Conservation (phyloP, 768 basidiomycete species). For the Infundibulicybe gibba region DNA sequence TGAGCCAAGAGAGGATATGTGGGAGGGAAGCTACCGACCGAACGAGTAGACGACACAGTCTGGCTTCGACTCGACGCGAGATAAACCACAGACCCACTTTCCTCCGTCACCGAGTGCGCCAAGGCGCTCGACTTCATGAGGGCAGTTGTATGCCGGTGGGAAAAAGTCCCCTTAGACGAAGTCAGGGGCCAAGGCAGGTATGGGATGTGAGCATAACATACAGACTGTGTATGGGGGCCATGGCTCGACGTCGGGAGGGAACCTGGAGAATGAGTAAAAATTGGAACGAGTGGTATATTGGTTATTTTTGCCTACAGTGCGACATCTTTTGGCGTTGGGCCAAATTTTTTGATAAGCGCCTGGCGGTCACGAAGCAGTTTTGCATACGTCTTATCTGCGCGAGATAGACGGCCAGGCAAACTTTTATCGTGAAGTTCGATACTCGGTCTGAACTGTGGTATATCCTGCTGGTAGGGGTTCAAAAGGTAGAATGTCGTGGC, state of each 20-base stretch:
- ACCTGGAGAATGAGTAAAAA: conserved; percentile 32
- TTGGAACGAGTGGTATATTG: neutral
- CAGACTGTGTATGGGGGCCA: conserved; percentile 60
- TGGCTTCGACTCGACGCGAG: conserved; percentile 46
- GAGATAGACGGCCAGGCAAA: conserved; percentile 35
- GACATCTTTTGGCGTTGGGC: conserved; percentile 45
- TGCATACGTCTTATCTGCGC: conserved; percentile 43
- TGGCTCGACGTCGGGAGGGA: conserved; percentile 46
- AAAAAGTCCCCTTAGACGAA: conserved; percentile 48
- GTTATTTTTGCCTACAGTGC: neutral
- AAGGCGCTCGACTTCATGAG: conserved; percentile 43
- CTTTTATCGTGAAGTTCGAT: conserved; percentile 22
- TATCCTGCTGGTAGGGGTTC: conserved; percentile 25
- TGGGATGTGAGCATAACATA: too few relatives aligned
- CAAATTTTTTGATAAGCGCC: conserved; percentile 50
- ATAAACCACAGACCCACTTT: conserved; percentile 68
- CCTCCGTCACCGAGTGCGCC: conserved; percentile 64
- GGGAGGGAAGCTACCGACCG: conserved; percentile 33
- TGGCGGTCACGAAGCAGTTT: conserved; percentile 36
- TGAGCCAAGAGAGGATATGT: neutral
- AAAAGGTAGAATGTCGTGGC: conserved; percentile 46
- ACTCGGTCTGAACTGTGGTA: conserved; percentile 9
- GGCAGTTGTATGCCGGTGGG: conserved; percentile 48
- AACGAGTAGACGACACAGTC: conserved; percentile 62
- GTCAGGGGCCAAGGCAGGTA: too few relatives aligned